Base-by-base conservation (phyloP, 805 yeast species). In the Saturnispora mendoncae region DNA sequence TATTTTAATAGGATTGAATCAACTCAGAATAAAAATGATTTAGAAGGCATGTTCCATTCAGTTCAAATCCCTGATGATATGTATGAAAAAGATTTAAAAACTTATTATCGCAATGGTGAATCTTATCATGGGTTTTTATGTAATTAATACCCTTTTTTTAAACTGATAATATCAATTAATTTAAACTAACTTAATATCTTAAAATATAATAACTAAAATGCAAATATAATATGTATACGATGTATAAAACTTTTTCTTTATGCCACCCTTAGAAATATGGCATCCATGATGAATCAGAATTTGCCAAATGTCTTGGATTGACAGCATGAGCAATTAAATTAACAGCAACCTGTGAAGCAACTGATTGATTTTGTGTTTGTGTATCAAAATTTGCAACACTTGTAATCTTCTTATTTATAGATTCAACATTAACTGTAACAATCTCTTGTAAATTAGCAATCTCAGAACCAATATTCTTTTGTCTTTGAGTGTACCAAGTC, bases 251-350 rank as follows among this genome's bases (percentile, higher is more conserved):
- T n/a, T n/a, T n/a, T n/a, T n/a, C n/a, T n/a, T n/a, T n/a, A n/a
- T n/a, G n/a, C n/a, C n/a, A 9, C 14, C 19, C 17, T 26, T 17
- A 87, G 51, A 87, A 76, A 65, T 86, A 92, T 1, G 98, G 92
- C 95, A 92, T 85, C 87, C 95, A 92, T 49, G 84, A 70, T 13
- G 87, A 78, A 53, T 92, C 98, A 5, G 94, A 81, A 41, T 85
- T 78, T 13, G 97, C 97, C 51, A 92, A 66, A 53, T 86, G 85
- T 52, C 95, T 76, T 27, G 97, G 97, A 56, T 88, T 90, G 13
- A 88, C 97, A 6, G 98, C 97, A 55, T 85, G 87, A 4, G 94
- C 81, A 39, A 92, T 85, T 55, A 90, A 72, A 53, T 92, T 97
- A 50, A 92, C 71, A 26, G 87, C 84, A 46, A 84, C 80, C 60